These are phyloP conservation scores for Azolla pinnata DNA, from an alignment of 75 land plant species.

Conservation along the genomic window DNA sequence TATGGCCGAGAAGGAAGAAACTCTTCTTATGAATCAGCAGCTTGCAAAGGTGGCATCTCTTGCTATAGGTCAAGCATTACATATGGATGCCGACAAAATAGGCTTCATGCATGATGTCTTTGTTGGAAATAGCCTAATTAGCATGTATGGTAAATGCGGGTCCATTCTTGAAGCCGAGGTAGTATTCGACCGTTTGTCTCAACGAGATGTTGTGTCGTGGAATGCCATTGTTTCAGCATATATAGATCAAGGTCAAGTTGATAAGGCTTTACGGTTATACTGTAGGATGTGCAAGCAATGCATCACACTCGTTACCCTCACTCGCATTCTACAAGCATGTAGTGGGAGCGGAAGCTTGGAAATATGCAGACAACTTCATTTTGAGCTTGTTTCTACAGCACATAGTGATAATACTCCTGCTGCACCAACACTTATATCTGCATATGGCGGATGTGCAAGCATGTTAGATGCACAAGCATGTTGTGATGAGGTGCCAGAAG, in stretches of 20 bases:
- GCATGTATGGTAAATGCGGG: constrained; percentile 23
- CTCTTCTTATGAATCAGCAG: not conserved
- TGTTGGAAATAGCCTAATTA: constrained; percentile 8
- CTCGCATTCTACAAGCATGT: constrained; percentile 6
- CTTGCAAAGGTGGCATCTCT: not conserved
- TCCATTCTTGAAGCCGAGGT: constrained; percentile 4
- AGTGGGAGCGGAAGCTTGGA: not conserved
- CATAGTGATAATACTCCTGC: not conserved
- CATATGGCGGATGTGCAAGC: constrained; percentile 4
- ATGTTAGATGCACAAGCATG: not conserved
- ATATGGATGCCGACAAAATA: not conserved
- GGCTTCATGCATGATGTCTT: not conserved
- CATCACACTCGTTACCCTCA: not conserved
- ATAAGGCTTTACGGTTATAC: not conserved
- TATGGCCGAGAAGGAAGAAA: constrained; percentile 5
- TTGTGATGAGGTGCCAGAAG: constrained; percentile 6
- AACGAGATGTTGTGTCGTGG: constrained; percentile 20
- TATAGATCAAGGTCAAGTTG: constrained; percentile 10
- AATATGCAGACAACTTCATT: not conserved
- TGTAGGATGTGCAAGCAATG: not conserved
- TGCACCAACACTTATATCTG: not conserved
- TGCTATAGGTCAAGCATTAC: constrained; percentile 5
- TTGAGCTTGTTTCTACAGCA: constrained; percentile 1
- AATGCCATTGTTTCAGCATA: constrained; percentile 22
- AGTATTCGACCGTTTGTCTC: constrained; percentile 8